Percentiles rank a stretch among this genome's conserved stretches.
phyloP scores from a whole-genome alignment of 1,139 yeast genomes.

The Debaryomyces coudertii region DNA sequence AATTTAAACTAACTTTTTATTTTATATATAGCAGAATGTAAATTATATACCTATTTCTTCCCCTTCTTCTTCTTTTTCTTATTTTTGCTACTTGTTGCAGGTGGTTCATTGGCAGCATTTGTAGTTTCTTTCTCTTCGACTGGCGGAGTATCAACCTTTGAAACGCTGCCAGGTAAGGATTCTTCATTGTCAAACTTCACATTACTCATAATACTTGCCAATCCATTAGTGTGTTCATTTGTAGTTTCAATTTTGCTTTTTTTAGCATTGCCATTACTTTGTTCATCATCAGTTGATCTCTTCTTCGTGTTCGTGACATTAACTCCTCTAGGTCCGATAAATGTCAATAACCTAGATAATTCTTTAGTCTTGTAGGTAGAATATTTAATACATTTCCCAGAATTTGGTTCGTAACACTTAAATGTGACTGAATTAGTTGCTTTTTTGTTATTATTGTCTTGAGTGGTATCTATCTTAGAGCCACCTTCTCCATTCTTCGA shows the following conservation, averaged over 20 bases:
- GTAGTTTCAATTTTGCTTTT: conserved; percentile 11
- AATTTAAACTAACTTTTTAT: background rate
- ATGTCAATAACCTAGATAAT: conserved; percentile 73
- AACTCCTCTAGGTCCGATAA: conserved; percentile 86
- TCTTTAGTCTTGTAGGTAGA: conserved; percentile 73
- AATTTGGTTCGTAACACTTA: conserved; percentile 71
- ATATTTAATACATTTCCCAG: conserved; percentile 68
- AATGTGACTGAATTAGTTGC: conserved; percentile 52
- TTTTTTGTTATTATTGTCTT: conserved; percentile 17
- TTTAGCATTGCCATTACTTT: conserved; percentile 12
- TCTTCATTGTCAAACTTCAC: conserved; percentile 36
- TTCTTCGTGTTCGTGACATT: conserved; percentile 31
- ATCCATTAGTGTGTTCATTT: conserved; percentile 33
- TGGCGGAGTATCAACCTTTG: conserved; percentile 12
- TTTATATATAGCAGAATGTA: background rate
- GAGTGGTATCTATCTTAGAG: conserved; percentile 21
- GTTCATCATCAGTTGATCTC: conserved; percentile 13
- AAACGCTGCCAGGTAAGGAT: conserved; percentile 3
- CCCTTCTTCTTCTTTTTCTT: conserved; percentile 30
- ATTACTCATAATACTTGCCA: conserved; percentile 47
- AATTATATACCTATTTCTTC: conserved; percentile 21
- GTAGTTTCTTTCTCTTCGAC: conserved; percentile 14
- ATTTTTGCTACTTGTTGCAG: conserved; percentile 18
- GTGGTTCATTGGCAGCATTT: conserved; percentile 11
- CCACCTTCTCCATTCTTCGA: conserved; percentile 27